Evolutionary conservation across 2,329 filamentous ascomycete species (phyloP).

Genomic region (Colletotrichum gloeosporioides): DNA sequence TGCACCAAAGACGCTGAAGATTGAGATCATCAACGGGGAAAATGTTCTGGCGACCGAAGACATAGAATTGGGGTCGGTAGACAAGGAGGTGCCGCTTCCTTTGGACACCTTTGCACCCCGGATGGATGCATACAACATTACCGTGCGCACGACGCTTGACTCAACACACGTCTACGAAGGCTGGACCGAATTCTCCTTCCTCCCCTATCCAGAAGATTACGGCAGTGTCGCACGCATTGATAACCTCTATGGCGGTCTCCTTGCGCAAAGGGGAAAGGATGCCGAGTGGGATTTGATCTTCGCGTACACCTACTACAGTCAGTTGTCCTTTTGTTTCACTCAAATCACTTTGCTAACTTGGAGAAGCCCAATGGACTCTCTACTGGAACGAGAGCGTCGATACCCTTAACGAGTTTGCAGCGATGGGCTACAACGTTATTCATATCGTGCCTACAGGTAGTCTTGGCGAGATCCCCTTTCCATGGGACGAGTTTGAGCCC

Average conservation of each 20-base stretch:
- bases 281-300: slow-evolving; percentile 40
- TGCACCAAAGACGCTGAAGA: slow-evolving; percentile 34
- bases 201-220: slow-evolving; percentile 43
- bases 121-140: slow-evolving; percentile 42
- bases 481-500: slow-evolving; percentile 16
- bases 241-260: slow-evolving; percentile 46
- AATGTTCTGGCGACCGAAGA: slow-evolving; percentile 36
- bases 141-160: slow-evolving; percentile 30
- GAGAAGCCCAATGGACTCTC: slow-evolving; percentile 43
- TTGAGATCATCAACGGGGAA: slow-evolving; percentile 36
- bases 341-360: slow-evolving; percentile 24
- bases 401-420: slow-evolving; percentile 37
- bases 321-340: slow-evolving; percentile 37
- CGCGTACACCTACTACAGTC: slow-evolving; percentile 47
- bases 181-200: slow-evolving; percentile 32
- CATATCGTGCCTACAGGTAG: slow-evolving; percentile 14
- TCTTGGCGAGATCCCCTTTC: slow-evolving; percentile 15
- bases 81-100: slow-evolving; percentile 41
- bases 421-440: slow-evolving; percentile 49
- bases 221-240: slow-evolving; percentile 53
- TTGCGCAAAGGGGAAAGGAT: slow-evolving; percentile 24
- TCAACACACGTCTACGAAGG: slow-evolving; percentile 29
- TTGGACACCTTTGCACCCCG: slow-evolving; percentile 39
- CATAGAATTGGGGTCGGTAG: slow-evolving; percentile 38
- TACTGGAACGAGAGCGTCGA: slow-evolving; percentile 38